Base-by-base conservation (phyloP, 257 asterid genomes). In the Solanum corneliomulleri region DNA sequence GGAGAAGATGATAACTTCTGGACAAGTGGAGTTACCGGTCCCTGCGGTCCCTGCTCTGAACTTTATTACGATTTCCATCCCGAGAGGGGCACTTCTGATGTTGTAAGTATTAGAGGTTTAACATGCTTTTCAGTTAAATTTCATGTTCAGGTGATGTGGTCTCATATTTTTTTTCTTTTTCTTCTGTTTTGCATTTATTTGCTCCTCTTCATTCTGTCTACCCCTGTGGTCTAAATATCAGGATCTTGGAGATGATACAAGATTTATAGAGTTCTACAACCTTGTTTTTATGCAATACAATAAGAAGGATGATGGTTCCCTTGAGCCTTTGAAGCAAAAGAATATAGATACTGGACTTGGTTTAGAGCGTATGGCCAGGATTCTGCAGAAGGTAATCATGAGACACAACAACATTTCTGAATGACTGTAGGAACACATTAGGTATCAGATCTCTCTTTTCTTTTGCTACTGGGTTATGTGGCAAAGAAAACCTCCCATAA, bases 21-120 rank as follows among this genome's bases (percentile, higher is more conserved):
- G 99, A 94, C 98, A 60, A 94, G 98, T 90, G 99, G 99, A 91
- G 92, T 60, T 60, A 95, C 99, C 80, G 98, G 99, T 87, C 98
- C 99, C 8, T 95, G 98, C 85, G 99, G 99, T 85, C 98, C 99
- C 49, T 96, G 99, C 95, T 90, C 99, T 39, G 99, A 96, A 78
- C 85, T 96, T 87, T 96, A 96, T 92, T 96, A 95, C 44, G 99
- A 96, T 91, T 96, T 96, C 87, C 95, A 95, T 91, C 98, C 98
- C 0, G 97, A 94, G 89, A 91, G 92, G 85, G 98, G 98, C 58
- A 56, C 89, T 89, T 91, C 94, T 86, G 91, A 94, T 90, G 92
- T 91, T 64, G 99, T 96, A 91, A 93, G 99, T 21, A 83, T 85
- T 87, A 64, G 3, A 60, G 39, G 3, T 77, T 49, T 64, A 58